These are phyloP conservation scores for Furcasterigmium furcatum DNA, from an alignment of 2,329 filamentous ascomycete genomes.

Conservation along the genomic window DNA sequence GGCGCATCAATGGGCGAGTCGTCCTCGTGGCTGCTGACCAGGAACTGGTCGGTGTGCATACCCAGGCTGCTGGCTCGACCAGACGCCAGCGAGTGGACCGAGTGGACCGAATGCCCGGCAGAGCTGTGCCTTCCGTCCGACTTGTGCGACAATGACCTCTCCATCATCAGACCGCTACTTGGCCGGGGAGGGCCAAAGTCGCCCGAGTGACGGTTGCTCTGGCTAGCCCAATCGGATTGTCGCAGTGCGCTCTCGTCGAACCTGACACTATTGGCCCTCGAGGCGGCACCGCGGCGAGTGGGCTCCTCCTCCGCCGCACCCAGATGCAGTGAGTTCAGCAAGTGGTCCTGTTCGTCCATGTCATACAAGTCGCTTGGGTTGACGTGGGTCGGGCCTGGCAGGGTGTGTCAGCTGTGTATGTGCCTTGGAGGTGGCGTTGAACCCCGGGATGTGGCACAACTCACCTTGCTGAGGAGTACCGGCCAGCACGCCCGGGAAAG, in stretches of 20 bases:
- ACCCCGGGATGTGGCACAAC: constrained; percentile 23
- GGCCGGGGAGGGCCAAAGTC: constrained; percentile 78
- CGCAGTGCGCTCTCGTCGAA: constrained; percentile 96
- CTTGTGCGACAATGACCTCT: constrained; percentile 89
- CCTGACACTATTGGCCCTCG: constrained; percentile 92
- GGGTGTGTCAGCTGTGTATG: constrained; percentile 13
- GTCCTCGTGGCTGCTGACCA: constrained; percentile 58
- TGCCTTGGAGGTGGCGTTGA: not conserved
- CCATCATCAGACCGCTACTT: constrained; percentile 82
- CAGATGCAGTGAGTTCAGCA: constrained; percentile 77
- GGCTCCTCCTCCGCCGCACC: constrained; percentile 81
- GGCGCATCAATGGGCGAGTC: constrained; percentile 70
- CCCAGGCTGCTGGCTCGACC: constrained; percentile 86
- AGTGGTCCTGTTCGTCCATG: constrained; percentile 81
- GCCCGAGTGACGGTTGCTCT: constrained; percentile 76
- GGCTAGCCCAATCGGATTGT: constrained; percentile 74
- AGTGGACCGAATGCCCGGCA: constrained; percentile 64
- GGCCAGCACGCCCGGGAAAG: constrained; percentile 81
- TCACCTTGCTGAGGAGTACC: constrained; percentile 85
- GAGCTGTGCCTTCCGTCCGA: constrained; percentile 95
- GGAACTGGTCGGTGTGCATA: constrained; percentile 66
- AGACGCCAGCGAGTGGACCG: constrained; percentile 68
- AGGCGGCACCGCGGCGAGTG: constrained; percentile 79
- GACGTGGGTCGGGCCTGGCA: constrained; percentile 72
- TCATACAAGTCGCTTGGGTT: constrained; percentile 80